Evolutionary conservation across 305 asterid species (phyloP).

Genomic region (Euphrasia arctica): DNA sequence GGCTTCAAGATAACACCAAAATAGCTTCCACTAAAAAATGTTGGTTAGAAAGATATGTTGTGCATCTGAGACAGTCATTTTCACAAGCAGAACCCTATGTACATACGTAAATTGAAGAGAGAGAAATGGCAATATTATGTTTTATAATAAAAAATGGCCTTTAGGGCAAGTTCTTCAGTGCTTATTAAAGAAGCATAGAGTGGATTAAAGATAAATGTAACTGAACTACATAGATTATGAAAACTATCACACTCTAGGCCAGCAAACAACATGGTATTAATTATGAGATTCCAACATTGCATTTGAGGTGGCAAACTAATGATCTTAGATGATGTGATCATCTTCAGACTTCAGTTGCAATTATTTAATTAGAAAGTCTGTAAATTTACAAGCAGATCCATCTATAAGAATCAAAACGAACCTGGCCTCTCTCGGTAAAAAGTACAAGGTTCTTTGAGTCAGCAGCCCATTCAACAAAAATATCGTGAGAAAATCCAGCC

Average conservation of each 20-base stretch:
- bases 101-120: not conserved
- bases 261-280: conserved; percentile 3
- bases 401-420: conserved; percentile 33
- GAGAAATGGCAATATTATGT: not conserved
- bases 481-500: conserved; percentile 92
- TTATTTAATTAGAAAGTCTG: conserved; percentile 19
- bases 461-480: conserved; percentile 96
- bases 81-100: not conserved
- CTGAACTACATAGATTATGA: conserved; percentile 16
- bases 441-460: conserved; percentile 94
- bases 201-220: conserved; percentile 1
- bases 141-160: not conserved
- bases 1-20: too few relatives aligned
- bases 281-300: conserved; percentile 21
- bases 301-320: conserved; percentile 19
- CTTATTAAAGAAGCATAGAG: conserved; percentile 8
- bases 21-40: not conserved
- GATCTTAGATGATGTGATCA: conserved; percentile 18
- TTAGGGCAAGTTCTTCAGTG: conserved; percentile 13
- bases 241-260: conserved; percentile 20
- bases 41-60: not conserved
- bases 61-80: not conserved
- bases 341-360: conserved; percentile 6
- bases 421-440: conserved; percentile 99
- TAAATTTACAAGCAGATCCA: conserved; percentile 21